Conservation (phyloP, 1,284 basidiomycete species). For the Fomitiporia mediterranea region DNA sequence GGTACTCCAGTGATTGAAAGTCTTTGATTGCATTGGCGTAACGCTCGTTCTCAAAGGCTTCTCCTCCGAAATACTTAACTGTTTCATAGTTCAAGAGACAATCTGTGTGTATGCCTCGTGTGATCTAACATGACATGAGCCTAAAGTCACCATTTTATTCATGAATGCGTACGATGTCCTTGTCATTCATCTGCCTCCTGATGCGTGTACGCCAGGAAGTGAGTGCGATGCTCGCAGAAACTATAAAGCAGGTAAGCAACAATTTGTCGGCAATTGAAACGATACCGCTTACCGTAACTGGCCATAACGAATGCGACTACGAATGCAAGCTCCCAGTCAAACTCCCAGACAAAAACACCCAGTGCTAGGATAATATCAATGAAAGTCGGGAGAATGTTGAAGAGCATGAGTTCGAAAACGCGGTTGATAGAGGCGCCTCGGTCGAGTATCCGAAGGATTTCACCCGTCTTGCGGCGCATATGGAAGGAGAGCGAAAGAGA, state of each 20-base stretch:
- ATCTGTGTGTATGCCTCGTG: conserved; percentile 76
- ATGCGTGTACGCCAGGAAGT: conserved; percentile 70
- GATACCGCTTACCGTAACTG: conserved; percentile 53
- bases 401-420: conserved; percentile 59
- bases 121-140: conserved; percentile 44
- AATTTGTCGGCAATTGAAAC: neutral
- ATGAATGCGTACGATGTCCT: conserved; percentile 51
- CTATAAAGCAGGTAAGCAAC: conserved; percentile 33
- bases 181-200: conserved; percentile 72
- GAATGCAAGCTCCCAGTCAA: conserved; percentile 64
- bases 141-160: conserved; percentile 1
- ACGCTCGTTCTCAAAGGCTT: conserved; percentile 72
- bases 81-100: conserved; percentile 80
- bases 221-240: conserved; percentile 55
- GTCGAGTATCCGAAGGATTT: conserved; percentile 63
- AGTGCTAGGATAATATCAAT: conserved; percentile 72
- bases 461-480: conserved; percentile 64
- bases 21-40: conserved; percentile 71
- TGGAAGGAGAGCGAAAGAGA: conserved; percentile 86
- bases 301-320: conserved; percentile 76
- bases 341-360: conserved; percentile 56
- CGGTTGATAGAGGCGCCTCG: conserved; percentile 54
- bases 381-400: conserved; percentile 77
- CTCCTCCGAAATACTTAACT: conserved; percentile 82
- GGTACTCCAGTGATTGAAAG: conserved; percentile 74